These are phyloP conservation scores for Aspergillus tubingensis DNA, from an alignment of 2,329 filamentous ascomycete genomes.

Conservation along the genomic window DNA sequence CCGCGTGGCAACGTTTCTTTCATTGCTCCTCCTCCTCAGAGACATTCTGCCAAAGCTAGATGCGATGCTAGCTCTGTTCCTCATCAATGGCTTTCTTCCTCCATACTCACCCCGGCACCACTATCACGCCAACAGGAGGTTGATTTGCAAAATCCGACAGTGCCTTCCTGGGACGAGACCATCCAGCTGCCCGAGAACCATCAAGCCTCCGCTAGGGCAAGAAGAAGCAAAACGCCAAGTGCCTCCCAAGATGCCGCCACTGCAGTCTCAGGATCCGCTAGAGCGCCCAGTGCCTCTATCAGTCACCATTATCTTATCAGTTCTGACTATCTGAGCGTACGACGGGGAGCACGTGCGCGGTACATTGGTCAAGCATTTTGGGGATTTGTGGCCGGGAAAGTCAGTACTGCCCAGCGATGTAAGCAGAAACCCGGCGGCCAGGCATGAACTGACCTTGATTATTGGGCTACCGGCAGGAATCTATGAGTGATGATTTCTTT, in stretches of 20 bases:
- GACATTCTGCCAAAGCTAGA: rapidly evolving
- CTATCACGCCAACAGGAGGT: neutral
- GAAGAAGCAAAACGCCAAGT: neutral
- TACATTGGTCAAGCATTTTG: neutral
- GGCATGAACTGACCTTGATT: neutral
- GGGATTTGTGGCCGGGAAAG: neutral
- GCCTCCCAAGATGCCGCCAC: neutral
- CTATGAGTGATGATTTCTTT: neutral
- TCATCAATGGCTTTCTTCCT: neutral
- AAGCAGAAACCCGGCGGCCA: too few relatives aligned
- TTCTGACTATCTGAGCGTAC: neutral
- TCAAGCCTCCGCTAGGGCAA: neutral
- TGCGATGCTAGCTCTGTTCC: neutral
- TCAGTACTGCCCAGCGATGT: neutral
- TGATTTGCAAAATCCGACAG: neutral
- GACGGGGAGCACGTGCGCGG: neutral
- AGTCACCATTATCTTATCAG: neutral
- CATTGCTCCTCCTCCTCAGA: neutral
- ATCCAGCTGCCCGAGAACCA: neutral
- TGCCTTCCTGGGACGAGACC: neutral
- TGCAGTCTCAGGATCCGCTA: neutral
- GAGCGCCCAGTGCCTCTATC: neutral
- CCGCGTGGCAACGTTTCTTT: neutral
- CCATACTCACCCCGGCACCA: neutral
- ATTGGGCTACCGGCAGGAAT: neutral